Conservation (phyloP, 257 asterid genomes). For the Echium plantagineum region DNA sequence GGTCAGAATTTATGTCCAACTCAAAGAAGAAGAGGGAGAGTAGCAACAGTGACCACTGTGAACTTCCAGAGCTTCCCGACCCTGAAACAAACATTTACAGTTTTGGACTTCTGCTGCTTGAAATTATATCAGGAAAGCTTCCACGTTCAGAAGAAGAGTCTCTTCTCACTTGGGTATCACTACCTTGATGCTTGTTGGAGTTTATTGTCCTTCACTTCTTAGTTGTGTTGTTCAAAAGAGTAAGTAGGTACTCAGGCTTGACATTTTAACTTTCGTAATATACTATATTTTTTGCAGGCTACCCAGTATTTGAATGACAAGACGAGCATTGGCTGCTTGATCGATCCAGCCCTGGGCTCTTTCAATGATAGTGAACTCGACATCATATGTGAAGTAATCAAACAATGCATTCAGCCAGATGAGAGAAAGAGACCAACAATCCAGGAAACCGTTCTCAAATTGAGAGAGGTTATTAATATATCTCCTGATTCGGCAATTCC, state of each 20-base stretch:
- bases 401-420: slow-evolving; percentile 44
- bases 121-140: slow-evolving; percentile 62
- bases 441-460: slow-evolving; percentile 44
- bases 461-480: no score
- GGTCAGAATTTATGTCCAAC: slow-evolving; percentile 53
- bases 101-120: no score
- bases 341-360: slow-evolving; percentile 56
- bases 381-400: slow-evolving; percentile 50
- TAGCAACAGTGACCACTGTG: no score
- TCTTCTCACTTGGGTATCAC: slow-evolving; percentile 52
- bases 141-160: slow-evolving; percentile 40
- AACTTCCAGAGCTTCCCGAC: no score
- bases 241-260: no score
- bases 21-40: no score
- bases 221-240: neutral
- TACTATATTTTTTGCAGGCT: slow-evolving; percentile 32
- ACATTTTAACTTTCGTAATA: neutral
- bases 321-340: slow-evolving; percentile 24
- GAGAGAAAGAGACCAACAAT: slow-evolving; percentile 45
- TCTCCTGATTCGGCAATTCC: no score
- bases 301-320: slow-evolving; percentile 41
- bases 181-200: no score
- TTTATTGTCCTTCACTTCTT: neutral
- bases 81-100: no score
- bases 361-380: slow-evolving; percentile 55